phyloP scores from a whole-genome alignment of 176 grass and related monocot genomes.

The Zizania latifolia region DNA sequence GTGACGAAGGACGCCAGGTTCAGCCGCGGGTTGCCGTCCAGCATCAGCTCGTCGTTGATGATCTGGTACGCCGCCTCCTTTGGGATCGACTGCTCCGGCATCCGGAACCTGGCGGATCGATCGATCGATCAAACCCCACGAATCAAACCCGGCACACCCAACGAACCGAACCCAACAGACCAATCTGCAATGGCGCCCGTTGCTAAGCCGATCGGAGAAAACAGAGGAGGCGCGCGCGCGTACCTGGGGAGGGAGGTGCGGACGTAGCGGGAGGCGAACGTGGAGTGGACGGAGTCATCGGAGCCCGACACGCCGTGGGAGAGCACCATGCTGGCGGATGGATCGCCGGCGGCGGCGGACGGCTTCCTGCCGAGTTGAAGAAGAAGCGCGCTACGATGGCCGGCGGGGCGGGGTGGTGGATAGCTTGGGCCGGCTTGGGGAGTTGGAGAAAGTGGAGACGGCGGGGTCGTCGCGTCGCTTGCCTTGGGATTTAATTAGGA shows the following conservation, averaged over 20 bases:
- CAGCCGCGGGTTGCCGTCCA: constrained; percentile 83
- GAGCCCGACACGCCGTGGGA: constrained; percentile 46
- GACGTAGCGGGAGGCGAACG: constrained; percentile 85
- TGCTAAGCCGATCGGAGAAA: neutral
- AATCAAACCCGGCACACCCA: neutral
- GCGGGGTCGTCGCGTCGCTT: neutral
- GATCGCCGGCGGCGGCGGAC: constrained; percentile 4
- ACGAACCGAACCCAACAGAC: no score
- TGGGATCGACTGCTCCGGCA: constrained; percentile 60
- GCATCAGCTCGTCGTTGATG: constrained; percentile 96
- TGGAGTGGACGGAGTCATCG: constrained; percentile 62
- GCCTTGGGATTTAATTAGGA: neutral
- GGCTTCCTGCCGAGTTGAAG: neutral
- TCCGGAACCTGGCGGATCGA: constrained; percentile 55
- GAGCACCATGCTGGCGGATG: constrained; percentile 52
- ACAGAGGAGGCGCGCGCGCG: neutral
- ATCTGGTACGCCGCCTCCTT: constrained; percentile 96
- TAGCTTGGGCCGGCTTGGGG: neutral
- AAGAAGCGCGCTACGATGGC: neutral
- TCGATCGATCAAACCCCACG: neutral
- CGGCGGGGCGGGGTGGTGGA: neutral
- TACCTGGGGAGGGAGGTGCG: constrained; percentile 64
- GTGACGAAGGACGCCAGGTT: constrained; percentile 93
- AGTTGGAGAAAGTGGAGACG: neutral
- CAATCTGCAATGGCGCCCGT: neutral